Conservation (phyloP, 192 early-diverging fungal genomes). For the Fimicolochytrium jonesii region DNA sequence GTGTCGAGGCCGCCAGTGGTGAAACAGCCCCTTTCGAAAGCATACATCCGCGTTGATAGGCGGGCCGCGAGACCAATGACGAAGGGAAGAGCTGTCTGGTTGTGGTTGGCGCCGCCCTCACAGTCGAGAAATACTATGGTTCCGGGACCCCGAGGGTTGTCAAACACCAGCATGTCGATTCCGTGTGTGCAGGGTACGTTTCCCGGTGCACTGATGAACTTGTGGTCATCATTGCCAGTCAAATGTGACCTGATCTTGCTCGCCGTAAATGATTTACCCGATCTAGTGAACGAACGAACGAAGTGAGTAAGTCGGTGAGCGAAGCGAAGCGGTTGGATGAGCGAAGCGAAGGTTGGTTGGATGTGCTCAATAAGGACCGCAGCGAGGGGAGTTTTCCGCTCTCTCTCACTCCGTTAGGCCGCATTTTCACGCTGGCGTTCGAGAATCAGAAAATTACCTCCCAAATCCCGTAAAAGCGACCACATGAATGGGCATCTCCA, state of each 20-base stretch:
- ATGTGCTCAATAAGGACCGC: too few relatives aligned
- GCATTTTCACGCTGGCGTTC: too few relatives aligned
- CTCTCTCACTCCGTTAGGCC: too few relatives aligned
- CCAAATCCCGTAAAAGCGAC: conserved; percentile 51
- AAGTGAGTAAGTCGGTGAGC: too few relatives aligned
- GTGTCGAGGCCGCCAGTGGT: conserved; percentile 54
- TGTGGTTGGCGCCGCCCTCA: conserved; percentile 53
- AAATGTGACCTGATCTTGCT: conserved; percentile 28
- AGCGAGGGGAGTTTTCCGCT: too few relatives aligned
- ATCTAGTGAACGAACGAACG: conserved; percentile 6
- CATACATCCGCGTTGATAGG: conserved; percentile 43
- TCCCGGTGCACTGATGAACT: conserved; percentile 45
- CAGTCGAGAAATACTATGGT: conserved; percentile 49
- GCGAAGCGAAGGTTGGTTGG: too few relatives aligned
- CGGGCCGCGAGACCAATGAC: conserved; percentile 53
- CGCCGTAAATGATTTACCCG: conserved; percentile 44
- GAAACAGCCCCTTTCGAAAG: conserved; percentile 52
- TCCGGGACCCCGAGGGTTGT: conserved; percentile 39
- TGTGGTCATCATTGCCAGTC: conserved; percentile 34
- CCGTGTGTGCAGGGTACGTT: conserved; percentile 55
- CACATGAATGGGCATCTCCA: conserved; percentile 43
- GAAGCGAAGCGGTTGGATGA: too few relatives aligned
- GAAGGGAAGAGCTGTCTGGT: conserved; percentile 53
- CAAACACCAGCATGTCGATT: conserved; percentile 51
- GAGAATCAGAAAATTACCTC: too few relatives aligned